These are phyloP conservation scores for Lentinula raphanica DNA, from an alignment of 768 basidiomycete species.

Conservation along the genomic window DNA sequence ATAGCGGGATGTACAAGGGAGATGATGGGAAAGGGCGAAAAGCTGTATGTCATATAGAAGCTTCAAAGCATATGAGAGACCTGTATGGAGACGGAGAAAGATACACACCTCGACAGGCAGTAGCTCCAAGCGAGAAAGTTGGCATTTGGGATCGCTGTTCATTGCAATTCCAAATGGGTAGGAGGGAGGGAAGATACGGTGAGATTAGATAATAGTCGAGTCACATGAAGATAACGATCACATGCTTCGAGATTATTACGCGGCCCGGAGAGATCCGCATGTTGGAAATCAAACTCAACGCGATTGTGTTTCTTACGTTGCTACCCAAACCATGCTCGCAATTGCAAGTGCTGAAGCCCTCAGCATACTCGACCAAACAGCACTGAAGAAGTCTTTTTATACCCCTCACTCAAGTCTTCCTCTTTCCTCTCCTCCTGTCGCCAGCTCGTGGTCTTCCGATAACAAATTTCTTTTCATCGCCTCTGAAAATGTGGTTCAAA, in stretches of 20 bases:
- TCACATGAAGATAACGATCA: background rate
- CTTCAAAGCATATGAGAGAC: constrained; percentile 29
- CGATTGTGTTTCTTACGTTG: background rate
- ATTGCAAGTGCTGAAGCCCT: constrained; percentile 45
- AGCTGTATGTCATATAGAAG: constrained; percentile 77
- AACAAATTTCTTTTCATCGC: constrained; percentile 51
- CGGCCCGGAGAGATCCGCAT: background rate
- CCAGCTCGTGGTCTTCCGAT: constrained; percentile 55
- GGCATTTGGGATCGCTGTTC: background rate
- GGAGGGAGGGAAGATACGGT: background rate
- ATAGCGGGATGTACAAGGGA: constrained; percentile 56
- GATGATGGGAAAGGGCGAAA: constrained; percentile 53
- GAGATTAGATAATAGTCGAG: background rate
- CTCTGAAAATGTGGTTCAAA: constrained; percentile 40
- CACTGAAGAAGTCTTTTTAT: constrained; percentile 40
- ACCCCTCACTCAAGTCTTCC: constrained; percentile 35
- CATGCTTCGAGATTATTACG: background rate
- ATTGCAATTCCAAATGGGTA: background rate
- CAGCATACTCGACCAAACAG: constrained; percentile 39
- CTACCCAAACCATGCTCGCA: constrained; percentile 59
- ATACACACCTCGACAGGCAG: constrained; percentile 1
- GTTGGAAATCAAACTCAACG: background rate
- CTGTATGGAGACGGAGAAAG: background rate
- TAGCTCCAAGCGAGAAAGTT: background rate
- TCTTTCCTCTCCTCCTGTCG: constrained; percentile 27